Evolutionary conservation across 2,329 filamentous ascomycete species (phyloP).

Genomic region (Colletotrichum kahawae): DNA sequence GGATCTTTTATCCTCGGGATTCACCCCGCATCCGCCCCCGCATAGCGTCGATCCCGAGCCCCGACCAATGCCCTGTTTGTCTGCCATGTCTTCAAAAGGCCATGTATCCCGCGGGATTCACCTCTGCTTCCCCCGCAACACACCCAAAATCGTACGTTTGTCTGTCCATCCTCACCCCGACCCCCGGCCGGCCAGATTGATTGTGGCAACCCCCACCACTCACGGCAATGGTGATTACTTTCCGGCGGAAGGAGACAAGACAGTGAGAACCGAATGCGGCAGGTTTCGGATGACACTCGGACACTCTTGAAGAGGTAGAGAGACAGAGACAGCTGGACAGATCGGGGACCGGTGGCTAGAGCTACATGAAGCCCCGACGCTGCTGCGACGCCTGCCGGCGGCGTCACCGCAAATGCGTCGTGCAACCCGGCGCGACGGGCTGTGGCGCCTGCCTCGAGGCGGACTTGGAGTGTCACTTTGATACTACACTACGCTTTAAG

Average conservation of each 20-base stretch:
- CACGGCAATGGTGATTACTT: not conserved
- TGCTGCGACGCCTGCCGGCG: slow-evolving; percentile 15
- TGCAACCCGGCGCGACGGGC: slow-evolving; percentile 2
- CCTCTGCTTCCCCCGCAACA: not conserved
- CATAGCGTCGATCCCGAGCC: slow-evolving; percentile 6
- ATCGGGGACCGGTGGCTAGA: not conserved
- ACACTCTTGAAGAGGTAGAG: not conserved
- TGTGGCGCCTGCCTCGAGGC: slow-evolving; percentile 14
- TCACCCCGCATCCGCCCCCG: slow-evolving; percentile 7
- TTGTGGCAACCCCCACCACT: not conserved
- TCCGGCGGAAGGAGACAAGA: not conserved
- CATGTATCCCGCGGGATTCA: slow-evolving; percentile 16
- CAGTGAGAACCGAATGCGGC: not conserved
- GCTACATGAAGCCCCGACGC: slow-evolving; percentile 13
- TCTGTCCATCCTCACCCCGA: not conserved
- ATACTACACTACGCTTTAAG: slow-evolving; percentile 11
- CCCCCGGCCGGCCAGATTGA: not conserved
- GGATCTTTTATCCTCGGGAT: not conserved
- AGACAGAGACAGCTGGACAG: not conserved
- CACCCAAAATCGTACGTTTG: not conserved
- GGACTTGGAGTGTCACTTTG: slow-evolving; percentile 9
- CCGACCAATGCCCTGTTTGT: not conserved
- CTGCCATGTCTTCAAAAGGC: slow-evolving; percentile 11
- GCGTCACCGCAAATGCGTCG: slow-evolving; percentile 16
- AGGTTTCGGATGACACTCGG: slow-evolving; percentile 4